Percentiles rank a stretch among this genome's conserved stretches.
Conservation (phyloP, 257 asterid species). For the Solanum rostratum region DNA sequence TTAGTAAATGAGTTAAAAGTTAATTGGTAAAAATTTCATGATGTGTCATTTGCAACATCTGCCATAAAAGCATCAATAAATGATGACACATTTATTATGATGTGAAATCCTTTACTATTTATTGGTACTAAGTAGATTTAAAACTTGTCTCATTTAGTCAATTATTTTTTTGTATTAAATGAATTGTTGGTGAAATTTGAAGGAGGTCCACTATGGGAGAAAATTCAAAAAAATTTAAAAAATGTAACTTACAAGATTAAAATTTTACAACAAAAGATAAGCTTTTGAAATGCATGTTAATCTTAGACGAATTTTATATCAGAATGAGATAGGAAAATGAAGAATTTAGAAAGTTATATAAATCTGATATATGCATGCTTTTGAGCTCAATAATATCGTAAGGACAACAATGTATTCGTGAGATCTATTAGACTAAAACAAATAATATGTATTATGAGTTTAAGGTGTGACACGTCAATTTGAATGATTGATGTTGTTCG, state of each 20-base stretch:
- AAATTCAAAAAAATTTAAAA: not conserved
- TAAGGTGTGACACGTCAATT: not conserved
- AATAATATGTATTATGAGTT: not conserved
- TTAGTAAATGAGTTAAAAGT: not conserved
- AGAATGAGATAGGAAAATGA: not conserved
- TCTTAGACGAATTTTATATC: not conserved
- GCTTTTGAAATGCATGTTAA: not conserved
- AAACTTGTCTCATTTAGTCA: not conserved
- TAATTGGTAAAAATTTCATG: not conserved
- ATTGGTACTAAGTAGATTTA: not conserved
- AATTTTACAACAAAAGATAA: no score
- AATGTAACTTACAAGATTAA: not conserved
- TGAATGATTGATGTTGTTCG: not conserved
- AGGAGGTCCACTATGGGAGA: not conserved
- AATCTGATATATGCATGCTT: not conserved
- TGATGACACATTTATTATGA: not conserved
- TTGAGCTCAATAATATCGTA: not conserved
- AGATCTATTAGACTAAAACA: not conserved
- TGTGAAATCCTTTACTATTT: not conserved
- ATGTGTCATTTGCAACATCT: not conserved
- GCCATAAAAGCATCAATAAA: not conserved
- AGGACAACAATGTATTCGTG: accelerated
- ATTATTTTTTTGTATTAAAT: no score
- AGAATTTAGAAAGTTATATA: not conserved
- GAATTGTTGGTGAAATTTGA: no score